Base-by-base conservation (phyloP, 2,329 filamentous ascomycete species). In the Cercospora sesami region DNA sequence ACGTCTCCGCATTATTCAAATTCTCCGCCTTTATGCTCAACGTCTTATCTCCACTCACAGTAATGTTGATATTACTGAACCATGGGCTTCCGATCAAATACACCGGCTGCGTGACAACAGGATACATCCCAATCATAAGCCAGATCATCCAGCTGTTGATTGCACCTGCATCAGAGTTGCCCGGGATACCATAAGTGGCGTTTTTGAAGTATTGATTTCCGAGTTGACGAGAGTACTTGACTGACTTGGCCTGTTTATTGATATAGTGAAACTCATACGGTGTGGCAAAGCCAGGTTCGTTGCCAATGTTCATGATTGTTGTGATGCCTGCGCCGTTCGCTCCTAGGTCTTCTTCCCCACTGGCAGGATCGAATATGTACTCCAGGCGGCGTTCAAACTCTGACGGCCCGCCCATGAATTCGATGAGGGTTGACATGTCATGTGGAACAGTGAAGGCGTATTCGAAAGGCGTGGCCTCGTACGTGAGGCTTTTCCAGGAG, bases 21-120 rank as follows among this genome's bases (percentile, higher is more conserved):
- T 83, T 82, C 5, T 72, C 73, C 0, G 85, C 83, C 0, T 75
- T 81, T 39, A 88, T 86, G 1, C 81, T 79, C 39, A 87, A 71
- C 1, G 78, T 80, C 3, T 75, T 72, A 42, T 74, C 71, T 7
- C 65, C 69, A 39, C 72, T 74, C 3, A 77, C 63, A 6, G 66
- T 80, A 36, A 76, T 73, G 42, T 81, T 73, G 31, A 77, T 70
- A 30, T 76, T 72, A 1, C 21, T 28, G 45, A 76, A 75, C 74
- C 74, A 76, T 0, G 73, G 74, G 10, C 65, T 69, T 7, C 63
- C 66, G 48, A 76, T 60, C 9, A 75, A 63, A 66, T 85, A 86
- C 0, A 71, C 67, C 7, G 72, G 45, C 51, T 77, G 75, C 0
- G 75, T 76, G 1, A 76, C 75, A 5, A 78, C 72, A 7, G 75